phyloP scores from a whole-genome alignment of 208 protist genomes.

The Crithidia sp. region DNA sequence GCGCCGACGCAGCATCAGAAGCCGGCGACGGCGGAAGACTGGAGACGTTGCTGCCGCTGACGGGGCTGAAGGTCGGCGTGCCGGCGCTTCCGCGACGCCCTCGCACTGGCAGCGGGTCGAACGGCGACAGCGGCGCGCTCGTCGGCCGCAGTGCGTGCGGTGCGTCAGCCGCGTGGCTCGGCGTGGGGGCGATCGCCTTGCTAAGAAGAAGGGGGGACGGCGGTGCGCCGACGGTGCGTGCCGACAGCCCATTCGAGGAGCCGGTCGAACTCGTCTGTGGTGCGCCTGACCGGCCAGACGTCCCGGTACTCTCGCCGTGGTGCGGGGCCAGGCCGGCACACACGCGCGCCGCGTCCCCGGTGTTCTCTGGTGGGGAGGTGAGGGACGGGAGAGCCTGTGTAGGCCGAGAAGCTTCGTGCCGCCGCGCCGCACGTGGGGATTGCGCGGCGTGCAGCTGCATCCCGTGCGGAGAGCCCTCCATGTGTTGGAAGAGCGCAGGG shows the following conservation, averaged over 20 bases:
- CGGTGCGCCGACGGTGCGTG: neutral
- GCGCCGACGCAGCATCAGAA: neutral
- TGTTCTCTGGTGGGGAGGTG: neutral
- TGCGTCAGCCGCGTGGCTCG: no score
- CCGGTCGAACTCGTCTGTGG: constrained; percentile 4
- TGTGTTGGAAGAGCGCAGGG: constrained; percentile 3
- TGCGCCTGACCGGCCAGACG: neutral
- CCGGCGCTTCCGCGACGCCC: neutral
- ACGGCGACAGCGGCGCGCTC: neutral
- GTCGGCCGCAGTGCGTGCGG: no score
- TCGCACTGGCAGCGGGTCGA: neutral
- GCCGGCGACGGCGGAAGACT: neutral
- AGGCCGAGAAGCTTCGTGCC: neutral
- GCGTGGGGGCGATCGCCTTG: neutral
- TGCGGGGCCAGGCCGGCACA: neutral
- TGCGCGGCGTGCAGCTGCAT: constrained; percentile 14
- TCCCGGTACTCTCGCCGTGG: neutral
- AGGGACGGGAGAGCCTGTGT: neutral
- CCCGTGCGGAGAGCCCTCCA: constrained; percentile 16
- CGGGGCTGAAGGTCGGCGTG: neutral
- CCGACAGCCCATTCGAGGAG: constrained; percentile 17
- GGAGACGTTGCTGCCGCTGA: constrained; percentile 6
- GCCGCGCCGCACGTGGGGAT: constrained; percentile 4
- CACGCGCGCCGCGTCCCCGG: neutral
- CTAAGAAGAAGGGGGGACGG: neutral